Percentiles rank a stretch among this genome's conserved stretches.
Evolutionary conservation across 306 rosid species (phyloP).

Genomic region (Astragalus membranaceus): DNA sequence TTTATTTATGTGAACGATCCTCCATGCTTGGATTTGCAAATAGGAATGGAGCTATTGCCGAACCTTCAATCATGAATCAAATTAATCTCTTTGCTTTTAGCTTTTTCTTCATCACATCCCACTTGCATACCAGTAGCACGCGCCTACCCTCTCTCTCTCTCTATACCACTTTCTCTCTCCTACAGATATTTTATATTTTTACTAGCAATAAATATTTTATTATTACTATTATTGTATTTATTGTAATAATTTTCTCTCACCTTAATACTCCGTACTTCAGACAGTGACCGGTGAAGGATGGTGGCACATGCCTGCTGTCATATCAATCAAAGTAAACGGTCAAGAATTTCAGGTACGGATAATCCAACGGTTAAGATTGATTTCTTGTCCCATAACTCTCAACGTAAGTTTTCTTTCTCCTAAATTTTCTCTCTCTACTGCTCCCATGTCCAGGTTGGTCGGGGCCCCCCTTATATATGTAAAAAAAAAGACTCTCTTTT

Average conservation of each 20-base stretch:
- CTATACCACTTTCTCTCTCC: not conserved
- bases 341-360: slow-evolving; percentile 40
- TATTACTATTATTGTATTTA: not conserved
- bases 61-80: not conserved
- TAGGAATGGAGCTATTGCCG: not conserved
- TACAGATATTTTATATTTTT: not conserved
- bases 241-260: slow-evolving; percentile 18
- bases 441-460: slow-evolving; percentile 58
- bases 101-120: not conserved
- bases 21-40: not conserved
- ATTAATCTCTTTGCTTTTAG: not conserved
- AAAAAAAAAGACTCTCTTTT: slow-evolving; percentile 35
- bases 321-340: slow-evolving; percentile 39
- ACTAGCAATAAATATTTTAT: not conserved
- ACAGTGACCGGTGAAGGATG: slow-evolving; percentile 85
- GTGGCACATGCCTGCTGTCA: slow-evolving; percentile 95
- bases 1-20: not conserved
- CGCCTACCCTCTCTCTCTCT: not conserved
- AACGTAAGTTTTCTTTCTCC: slow-evolving; percentile 28
- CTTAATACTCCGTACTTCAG: slow-evolving; percentile 63
- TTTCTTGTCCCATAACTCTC: slow-evolving; percentile 30
- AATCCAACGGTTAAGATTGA: slow-evolving; percentile 27
- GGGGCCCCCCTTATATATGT: slow-evolving; percentile 64
- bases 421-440: slow-evolving; percentile 43
- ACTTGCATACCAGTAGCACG: not conserved